Evolutionary conservation across 2,329 filamentous ascomycete genomes (phyloP), one percentile per base, ranked within the genome.

Genomic region (Trichoderma sp.): DNA sequence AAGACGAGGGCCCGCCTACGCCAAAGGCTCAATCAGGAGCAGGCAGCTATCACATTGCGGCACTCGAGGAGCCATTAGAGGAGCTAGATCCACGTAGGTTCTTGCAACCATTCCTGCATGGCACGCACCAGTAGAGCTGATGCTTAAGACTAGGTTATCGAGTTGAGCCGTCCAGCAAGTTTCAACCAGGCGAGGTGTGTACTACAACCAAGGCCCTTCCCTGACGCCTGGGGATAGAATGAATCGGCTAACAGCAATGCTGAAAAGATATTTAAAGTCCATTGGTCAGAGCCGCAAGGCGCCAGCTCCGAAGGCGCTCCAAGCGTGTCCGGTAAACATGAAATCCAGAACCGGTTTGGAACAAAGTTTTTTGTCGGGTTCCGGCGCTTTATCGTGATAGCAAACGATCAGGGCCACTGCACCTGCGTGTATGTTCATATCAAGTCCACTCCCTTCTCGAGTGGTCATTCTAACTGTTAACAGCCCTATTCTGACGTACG

Each of bases 401-500:
- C 80, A 1, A 86, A 84, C 63, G 84, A 86, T 30, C 80, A 83
- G 21, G 87, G 87, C 3, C 85, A 88, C 73, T 87, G 84, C 73
- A 85, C 83, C 28, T 89, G 87, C 81, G 85, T 89, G 87, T 89
- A 83, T 82, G 72, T 68, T 21, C 26, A 53, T 62, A 6, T 26
- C 24, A 15, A 14, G 18, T 14, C 6, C 14, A 6, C n/a, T 26
- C 32, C 57, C 71, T 18, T 26, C 36, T 7, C n/a, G 8, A 56
- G 3, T 15, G 28, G n/a, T 6, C 34, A 43, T 15, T 43, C 36
- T 75, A 18, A 74, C 34, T 9, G 2, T 36, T 39, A 4, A 5
- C 71, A 89, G 87, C 14, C 86, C 87, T 1, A 88, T 90, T 65
- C 79, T 86, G 26, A 89, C 87, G 0, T 89, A 89, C 73, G 83